These are phyloP conservation scores for Pseudohyphozyma bogoriensis DNA, from an alignment of 768 basidiomycete species.

Conservation along the genomic window DNA sequence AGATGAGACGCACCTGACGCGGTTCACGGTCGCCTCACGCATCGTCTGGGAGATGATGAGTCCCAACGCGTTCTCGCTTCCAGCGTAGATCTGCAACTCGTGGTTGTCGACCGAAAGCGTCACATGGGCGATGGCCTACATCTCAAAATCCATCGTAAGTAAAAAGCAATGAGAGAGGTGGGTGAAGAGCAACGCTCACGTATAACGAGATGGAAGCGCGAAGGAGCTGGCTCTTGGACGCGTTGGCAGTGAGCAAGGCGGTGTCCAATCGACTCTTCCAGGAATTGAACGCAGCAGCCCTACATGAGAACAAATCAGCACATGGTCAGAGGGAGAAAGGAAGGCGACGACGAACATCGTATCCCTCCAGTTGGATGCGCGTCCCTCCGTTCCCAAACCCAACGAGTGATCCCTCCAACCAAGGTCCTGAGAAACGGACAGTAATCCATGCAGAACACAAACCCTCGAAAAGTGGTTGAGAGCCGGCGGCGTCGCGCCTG, in stretches of 20 bases:
- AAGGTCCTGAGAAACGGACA: constrained; percentile 30
- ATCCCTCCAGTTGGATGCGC: constrained; percentile 29
- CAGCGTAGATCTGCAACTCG: constrained; percentile 32
- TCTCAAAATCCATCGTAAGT: not conserved
- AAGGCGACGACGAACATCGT: constrained; percentile 13
- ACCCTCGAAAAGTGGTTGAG: constrained; percentile 31
- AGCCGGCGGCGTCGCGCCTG: constrained; percentile 17
- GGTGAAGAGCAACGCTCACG: not conserved
- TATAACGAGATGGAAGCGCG: constrained; percentile 31
- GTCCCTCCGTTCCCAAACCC: constrained; percentile 6
- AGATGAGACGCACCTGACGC: constrained; percentile 19
- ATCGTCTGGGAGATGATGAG: constrained; percentile 24
- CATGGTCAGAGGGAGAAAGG: not conserved
- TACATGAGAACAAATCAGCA: not conserved
- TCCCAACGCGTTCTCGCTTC: constrained; percentile 27
- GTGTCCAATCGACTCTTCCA: constrained; percentile 32
- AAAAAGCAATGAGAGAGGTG: not conserved
- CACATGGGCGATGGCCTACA: constrained; percentile 21
- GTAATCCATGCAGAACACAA: constrained; percentile 27
- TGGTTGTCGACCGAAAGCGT: constrained; percentile 32
- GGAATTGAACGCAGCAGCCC: constrained; percentile 29
- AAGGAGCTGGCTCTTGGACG: constrained; percentile 26
- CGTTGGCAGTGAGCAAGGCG: constrained; percentile 22
- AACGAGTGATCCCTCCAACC: constrained; percentile 19
- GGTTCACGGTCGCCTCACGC: constrained; percentile 19